Evolutionary conservation across 345 rosid species (phyloP).

Genomic region (Eucalyptus microcorys): DNA sequence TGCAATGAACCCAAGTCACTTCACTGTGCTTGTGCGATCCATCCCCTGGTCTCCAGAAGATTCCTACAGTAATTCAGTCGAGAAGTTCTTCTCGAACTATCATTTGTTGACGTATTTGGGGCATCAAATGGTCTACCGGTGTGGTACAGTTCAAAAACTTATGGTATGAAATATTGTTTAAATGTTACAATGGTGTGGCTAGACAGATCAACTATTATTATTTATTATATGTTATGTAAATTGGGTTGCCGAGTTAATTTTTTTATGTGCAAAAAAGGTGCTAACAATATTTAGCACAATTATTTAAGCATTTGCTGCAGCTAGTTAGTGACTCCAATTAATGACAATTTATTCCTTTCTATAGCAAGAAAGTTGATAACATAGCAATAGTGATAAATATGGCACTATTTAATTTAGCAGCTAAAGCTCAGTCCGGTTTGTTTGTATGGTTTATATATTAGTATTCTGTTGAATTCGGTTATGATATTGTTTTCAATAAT

Average conservation of each 20-base stretch:
- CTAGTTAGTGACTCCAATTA: background rate
- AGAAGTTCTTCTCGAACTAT: slow-evolving; percentile 48
- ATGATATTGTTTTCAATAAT: background rate
- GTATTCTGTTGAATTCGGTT: background rate
- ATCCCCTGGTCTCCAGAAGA: slow-evolving; percentile 55
- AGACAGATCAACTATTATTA: background rate
- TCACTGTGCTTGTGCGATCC: slow-evolving; percentile 77
- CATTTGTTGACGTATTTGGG: slow-evolving; percentile 73
- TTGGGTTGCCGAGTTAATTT: background rate
- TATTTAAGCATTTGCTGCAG: background rate
- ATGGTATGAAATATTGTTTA: slow-evolving; percentile 36
- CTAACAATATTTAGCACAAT: background rate
- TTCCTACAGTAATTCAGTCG: slow-evolving; percentile 64
- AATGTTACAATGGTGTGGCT: background rate
- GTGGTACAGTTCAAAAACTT: slow-evolving; percentile 50
- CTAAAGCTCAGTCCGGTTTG: background rate
- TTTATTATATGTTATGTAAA: background rate
- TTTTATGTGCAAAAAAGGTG: background rate
- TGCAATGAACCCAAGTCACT: slow-evolving; percentile 59
- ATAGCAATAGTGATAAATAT: background rate
- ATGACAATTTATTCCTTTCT: background rate
- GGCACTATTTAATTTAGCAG: background rate
- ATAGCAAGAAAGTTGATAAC: background rate
- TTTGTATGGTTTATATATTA: background rate
- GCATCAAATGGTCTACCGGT: slow-evolving; percentile 70